Conservation (phyloP, 2,329 filamentous ascomycete genomes). For the Aspergillus sp. region DNA sequence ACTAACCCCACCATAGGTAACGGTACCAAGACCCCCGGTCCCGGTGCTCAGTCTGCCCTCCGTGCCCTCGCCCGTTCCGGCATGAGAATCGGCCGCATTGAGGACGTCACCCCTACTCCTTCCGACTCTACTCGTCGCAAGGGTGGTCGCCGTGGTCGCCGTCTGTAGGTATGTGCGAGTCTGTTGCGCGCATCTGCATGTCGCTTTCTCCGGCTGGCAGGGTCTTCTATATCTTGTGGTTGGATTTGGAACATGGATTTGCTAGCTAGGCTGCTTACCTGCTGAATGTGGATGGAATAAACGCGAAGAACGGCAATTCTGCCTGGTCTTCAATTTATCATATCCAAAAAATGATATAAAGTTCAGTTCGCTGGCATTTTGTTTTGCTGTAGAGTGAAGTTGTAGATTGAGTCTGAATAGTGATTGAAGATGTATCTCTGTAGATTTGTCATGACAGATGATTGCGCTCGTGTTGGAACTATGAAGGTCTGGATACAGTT, state of each 20-base stretch:
- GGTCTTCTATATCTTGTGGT: slow-evolving; percentile 31
- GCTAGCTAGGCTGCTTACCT: slow-evolving; percentile 32
- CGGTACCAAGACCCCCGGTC: slow-evolving; percentile 99
- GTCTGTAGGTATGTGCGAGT: slow-evolving; percentile 72
- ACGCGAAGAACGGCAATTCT: slow-evolving; percentile 54
- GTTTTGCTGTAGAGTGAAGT: not conserved
- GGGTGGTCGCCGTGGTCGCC: slow-evolving; percentile 99
- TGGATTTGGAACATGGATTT: not conserved
- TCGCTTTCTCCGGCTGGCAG: slow-evolving; percentile 21
- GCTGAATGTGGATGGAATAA: slow-evolving; percentile 49
- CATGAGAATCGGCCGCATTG: slow-evolving; percentile 99
- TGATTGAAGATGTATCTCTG: not conserved
- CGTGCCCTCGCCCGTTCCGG: slow-evolving; percentile 97
- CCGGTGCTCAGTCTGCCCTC: slow-evolving; percentile 98
- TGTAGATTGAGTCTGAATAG: not conserved
- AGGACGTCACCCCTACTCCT: slow-evolving; percentile 98
- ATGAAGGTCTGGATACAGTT: no score
- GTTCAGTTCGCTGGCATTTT: not conserved
- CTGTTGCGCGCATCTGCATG: slow-evolving; percentile 1
- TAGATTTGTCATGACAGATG: not conserved
- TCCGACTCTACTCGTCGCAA: slow-evolving; percentile 99
- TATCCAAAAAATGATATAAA: slow-evolving; percentile 29
- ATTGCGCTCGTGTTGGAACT: no score
- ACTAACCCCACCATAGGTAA: slow-evolving; percentile 62
- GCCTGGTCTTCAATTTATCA: slow-evolving; percentile 53